Conservation (phyloP, 2,329 filamentous ascomycete genomes). For the Exophiala xenobiotica region DNA sequence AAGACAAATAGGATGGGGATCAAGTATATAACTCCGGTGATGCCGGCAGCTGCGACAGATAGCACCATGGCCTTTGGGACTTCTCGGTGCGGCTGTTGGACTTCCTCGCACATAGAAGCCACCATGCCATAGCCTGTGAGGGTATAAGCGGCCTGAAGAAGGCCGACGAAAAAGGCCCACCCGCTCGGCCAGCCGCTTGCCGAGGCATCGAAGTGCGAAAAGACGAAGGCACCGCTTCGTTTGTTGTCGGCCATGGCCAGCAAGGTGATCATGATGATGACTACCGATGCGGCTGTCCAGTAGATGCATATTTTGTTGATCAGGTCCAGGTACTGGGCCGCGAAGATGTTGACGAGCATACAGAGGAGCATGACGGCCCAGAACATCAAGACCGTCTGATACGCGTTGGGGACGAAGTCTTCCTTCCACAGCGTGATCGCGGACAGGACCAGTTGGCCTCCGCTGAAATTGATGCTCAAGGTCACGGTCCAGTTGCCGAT, state of each 20-base stretch:
- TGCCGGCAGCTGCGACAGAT: conserved; percentile 51
- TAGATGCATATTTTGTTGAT: conserved; percentile 73
- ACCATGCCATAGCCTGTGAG: conserved; percentile 64
- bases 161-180: conserved; percentile 58
- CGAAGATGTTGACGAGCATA: conserved; percentile 65
- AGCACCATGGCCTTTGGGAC: conserved; percentile 53
- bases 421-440: conserved; percentile 71
- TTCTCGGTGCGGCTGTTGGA: conserved; percentile 47
- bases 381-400: conserved; percentile 70
- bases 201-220: conserved; percentile 54
- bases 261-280: conserved; percentile 50
- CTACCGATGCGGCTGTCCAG: conserved; percentile 64
- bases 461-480: conserved; percentile 67
- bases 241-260: conserved; percentile 48
- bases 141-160: conserved; percentile 46
- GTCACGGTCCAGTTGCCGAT: conserved; percentile 71
- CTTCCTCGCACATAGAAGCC: conserved; percentile 52
- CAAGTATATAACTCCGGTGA: conserved; percentile 50
- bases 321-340: conserved; percentile 60
- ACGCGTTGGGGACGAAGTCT: conserved; percentile 64
- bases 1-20: conserved; percentile 54
- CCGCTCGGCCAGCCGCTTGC: conserved; percentile 56
- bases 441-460: conserved; percentile 66
- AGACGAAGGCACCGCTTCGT: conserved; percentile 53
- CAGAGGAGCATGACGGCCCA: conserved; percentile 69